A percentile compares a stretch with the other conserved stretches of the same genome.
Conservation (phyloP, 495 filamentous ascomycete species). For the Neurospora tetraspora region DNA sequence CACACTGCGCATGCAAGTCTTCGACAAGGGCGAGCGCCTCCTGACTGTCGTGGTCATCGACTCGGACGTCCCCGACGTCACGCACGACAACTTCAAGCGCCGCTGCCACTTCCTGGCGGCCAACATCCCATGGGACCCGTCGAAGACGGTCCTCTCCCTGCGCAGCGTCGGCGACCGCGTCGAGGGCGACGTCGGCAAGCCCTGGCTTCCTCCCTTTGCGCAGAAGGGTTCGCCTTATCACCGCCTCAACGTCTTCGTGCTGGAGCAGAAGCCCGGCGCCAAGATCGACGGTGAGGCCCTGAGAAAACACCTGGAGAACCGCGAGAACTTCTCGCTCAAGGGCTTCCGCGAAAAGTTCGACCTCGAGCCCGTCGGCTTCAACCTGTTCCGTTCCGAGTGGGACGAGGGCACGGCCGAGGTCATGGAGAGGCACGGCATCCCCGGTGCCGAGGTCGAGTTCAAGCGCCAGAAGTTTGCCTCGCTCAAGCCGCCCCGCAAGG, state of each 20-base stretch:
- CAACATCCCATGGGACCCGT: conserved; percentile 46
- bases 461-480: conserved; percentile 53
- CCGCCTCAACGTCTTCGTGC: conserved; percentile 69
- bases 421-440: conserved; percentile 68
- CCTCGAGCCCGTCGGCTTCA: conserved; percentile 67
- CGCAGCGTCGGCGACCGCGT: conserved; percentile 21
- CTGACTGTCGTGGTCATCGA: conserved; percentile 81
- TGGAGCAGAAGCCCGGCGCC: conserved; percentile 60
- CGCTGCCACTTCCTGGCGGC: conserved; percentile 77
- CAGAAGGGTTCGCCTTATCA: conserved; percentile 91
- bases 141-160: conserved; percentile 37
- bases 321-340: conserved; percentile 63
- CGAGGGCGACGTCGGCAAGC: conserved; percentile 51
- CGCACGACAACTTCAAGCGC: conserved; percentile 66
- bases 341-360: conserved; percentile 57
- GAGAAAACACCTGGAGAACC: conserved; percentile 31
- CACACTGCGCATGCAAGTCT: conserved; percentile 72
- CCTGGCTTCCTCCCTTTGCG: conserved; percentile 76
- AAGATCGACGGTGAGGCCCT: conserved; percentile 50
- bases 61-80: conserved; percentile 75
- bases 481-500: conserved; percentile 41
- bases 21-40: conserved; percentile 68
- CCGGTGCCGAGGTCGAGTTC: conserved; percentile 74
- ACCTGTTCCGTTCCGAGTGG: conserved; percentile 81
- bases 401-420: conserved; percentile 76